A percentile compares a stretch with the other conserved stretches of the same genome.
Conservation (phyloP, 2,329 filamentous ascomycete species). For the Tolypocladium tropicale region DNA sequence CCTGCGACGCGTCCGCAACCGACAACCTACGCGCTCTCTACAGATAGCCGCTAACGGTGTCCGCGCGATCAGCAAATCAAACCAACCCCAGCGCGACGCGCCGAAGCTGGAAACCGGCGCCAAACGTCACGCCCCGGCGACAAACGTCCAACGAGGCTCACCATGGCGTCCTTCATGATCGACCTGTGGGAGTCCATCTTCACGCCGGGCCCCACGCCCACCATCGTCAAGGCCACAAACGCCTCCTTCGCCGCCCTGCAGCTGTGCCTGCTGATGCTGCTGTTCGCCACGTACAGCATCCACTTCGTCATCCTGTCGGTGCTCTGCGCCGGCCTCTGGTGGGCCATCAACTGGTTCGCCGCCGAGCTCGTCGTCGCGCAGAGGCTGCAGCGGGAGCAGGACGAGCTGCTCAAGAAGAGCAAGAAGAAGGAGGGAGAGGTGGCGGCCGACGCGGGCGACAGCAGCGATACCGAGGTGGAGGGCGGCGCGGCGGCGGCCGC, state of each 20-base stretch:
- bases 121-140: background rate
- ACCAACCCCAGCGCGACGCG: background rate
- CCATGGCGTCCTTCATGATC: slow-evolving; percentile 54
- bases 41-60: too few relatives aligned
- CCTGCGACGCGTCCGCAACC: background rate
- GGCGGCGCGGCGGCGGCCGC: slow-evolving; percentile 10
- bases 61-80: background rate
- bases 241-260: slow-evolving; percentile 80
- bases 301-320: slow-evolving; percentile 79
- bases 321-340: slow-evolving; percentile 78
- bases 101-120: background rate
- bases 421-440: slow-evolving; percentile 1
- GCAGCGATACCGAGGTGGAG: slow-evolving; percentile 37
- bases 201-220: slow-evolving; percentile 80
- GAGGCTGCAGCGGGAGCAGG: slow-evolving; percentile 18
- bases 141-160: background rate
- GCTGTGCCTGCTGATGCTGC: slow-evolving; percentile 61
- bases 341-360: slow-evolving; percentile 95
- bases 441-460: slow-evolving; percentile 16
- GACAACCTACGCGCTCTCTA: background rate
- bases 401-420: slow-evolving; percentile 13
- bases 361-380: slow-evolving; percentile 43
- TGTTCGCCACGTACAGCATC: slow-evolving; percentile 73
- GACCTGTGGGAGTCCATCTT: slow-evolving; percentile 90
- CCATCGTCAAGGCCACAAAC: slow-evolving; percentile 84